Evolutionary conservation across 768 basidiomycete genomes (phyloP).

Genomic region (Suillus tomentosus): DNA sequence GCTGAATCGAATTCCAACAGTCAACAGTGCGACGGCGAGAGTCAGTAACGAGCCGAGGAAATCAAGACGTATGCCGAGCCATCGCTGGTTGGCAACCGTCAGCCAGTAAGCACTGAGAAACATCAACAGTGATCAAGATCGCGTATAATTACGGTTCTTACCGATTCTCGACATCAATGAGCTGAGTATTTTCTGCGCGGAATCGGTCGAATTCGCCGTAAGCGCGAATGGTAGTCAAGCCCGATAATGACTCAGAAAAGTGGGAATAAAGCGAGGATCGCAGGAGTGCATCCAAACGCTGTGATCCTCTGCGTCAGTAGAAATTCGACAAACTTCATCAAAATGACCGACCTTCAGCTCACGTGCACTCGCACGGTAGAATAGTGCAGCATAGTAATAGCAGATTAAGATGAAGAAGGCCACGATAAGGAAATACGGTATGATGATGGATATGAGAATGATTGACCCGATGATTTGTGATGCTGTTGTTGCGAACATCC

Average conservation of each 20-base stretch:
- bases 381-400: slow-evolving; percentile 73
- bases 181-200: slow-evolving; percentile 68
- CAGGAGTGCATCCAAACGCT: slow-evolving; percentile 59
- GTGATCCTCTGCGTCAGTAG: neutral
- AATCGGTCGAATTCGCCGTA: slow-evolving; percentile 84
- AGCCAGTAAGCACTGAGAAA: slow-evolving; percentile 74
- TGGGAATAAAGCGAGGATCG: neutral
- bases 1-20: slow-evolving; percentile 69
- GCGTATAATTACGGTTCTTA: slow-evolving; percentile 31
- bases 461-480: slow-evolving; percentile 72
- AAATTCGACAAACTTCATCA: slow-evolving; percentile 5
- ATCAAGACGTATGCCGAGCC: slow-evolving; percentile 91
- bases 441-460: slow-evolving; percentile 73
- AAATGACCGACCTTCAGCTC: slow-evolving; percentile 68
- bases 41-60: slow-evolving; percentile 72
- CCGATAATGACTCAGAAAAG: slow-evolving; percentile 77
- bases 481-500: slow-evolving; percentile 68
- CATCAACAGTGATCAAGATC: slow-evolving; percentile 6
- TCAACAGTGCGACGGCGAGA: slow-evolving; percentile 77
- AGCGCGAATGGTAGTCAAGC: slow-evolving; percentile 84
- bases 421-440: slow-evolving; percentile 86
- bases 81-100: slow-evolving; percentile 82
- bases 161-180: slow-evolving; percentile 85
- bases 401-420: slow-evolving; percentile 57
- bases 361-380: slow-evolving; percentile 84